phyloP scores from a whole-genome alignment of 495 filamentous ascomycete genomes.

The Aspergillus olivimuriae region DNA sequence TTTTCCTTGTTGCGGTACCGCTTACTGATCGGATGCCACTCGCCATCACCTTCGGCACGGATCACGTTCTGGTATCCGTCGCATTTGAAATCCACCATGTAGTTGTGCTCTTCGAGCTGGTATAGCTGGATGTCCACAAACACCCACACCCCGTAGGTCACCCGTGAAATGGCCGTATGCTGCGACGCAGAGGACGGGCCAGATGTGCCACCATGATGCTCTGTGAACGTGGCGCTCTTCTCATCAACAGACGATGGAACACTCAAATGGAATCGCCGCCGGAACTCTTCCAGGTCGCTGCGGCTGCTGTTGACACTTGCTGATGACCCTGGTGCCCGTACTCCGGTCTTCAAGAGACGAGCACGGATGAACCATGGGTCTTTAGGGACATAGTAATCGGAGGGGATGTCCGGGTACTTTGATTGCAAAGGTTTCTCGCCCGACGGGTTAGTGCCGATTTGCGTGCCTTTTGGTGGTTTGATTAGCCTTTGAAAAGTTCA shows the following conservation, averaged over 20 bases:
- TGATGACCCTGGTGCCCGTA: constrained; percentile 44
- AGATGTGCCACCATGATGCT: constrained; percentile 22
- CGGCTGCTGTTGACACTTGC: constrained; percentile 51
- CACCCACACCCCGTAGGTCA: constrained; percentile 52
- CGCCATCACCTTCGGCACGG: constrained; percentile 36
- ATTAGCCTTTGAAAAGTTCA: background rate
- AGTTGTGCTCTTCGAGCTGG: constrained; percentile 86
- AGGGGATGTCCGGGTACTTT: constrained; percentile 41
- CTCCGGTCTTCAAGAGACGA: constrained; percentile 73
- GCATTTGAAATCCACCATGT: constrained; percentile 97
- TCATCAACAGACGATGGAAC: constrained; percentile 32
- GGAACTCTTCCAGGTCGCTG: constrained; percentile 48
- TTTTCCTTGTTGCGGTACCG: constrained; percentile 46
- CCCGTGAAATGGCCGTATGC: constrained; percentile 24
- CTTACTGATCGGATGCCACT: constrained; percentile 44
- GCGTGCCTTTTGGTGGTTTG: constrained; percentile 13
- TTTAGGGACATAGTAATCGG: constrained; percentile 72
- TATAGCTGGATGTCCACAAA: constrained; percentile 97
- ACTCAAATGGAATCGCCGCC: constrained; percentile 42
- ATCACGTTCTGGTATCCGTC: constrained; percentile 89
- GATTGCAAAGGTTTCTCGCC: constrained; percentile 33
- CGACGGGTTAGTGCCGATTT: constrained; percentile 18
- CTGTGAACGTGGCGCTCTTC: constrained; percentile 22
- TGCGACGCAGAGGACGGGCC: constrained; percentile 40
- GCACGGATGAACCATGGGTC: constrained; percentile 96